Percentiles rank a stretch among this genome's conserved stretches.
Evolutionary conservation across 805 yeast genomes (phyloP).

Genomic region (Hanseniaspora guilliermondii): DNA sequence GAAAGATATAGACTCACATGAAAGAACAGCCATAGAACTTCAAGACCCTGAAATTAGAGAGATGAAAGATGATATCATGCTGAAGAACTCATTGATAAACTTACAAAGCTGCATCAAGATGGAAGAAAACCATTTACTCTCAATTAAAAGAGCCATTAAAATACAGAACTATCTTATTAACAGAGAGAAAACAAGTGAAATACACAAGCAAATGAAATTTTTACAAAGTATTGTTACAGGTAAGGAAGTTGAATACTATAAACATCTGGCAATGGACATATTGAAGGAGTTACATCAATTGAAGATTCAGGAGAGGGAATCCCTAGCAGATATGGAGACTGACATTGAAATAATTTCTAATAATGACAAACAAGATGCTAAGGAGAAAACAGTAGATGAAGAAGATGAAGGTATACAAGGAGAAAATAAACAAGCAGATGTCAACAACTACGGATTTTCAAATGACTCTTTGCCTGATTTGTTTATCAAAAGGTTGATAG

Average conservation of each 20-base stretch:
- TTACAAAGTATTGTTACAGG: background rate
- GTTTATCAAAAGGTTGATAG: constrained; percentile 1
- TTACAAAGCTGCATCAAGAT: background rate
- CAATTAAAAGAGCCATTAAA: background rate
- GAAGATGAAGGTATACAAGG: background rate
- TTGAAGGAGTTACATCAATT: background rate
- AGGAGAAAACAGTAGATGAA: background rate
- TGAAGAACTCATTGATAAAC: background rate
- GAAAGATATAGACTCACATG: background rate
- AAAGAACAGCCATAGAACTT: background rate
- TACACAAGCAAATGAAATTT: background rate
- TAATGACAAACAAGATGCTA: no score
- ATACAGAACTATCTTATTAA: constrained; percentile 4
- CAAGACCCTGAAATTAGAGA: background rate
- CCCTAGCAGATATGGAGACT: background rate
- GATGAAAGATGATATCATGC: background rate
- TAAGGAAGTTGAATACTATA: background rate
- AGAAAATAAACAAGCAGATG: background rate
- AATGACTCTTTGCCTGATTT: constrained; percentile 5
- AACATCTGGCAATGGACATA: background rate
- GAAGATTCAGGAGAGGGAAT: background rate
- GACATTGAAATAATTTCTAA: background rate
- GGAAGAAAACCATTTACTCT: background rate
- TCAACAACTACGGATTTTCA: constrained; percentile 1
- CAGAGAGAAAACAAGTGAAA: background rate